A percentile compares a stretch with the other conserved stretches of the same genome.
These are phyloP conservation scores for Didymosphaeria variabile DNA, from an alignment of 2,329 filamentous ascomycete species.

Conservation along the genomic window DNA sequence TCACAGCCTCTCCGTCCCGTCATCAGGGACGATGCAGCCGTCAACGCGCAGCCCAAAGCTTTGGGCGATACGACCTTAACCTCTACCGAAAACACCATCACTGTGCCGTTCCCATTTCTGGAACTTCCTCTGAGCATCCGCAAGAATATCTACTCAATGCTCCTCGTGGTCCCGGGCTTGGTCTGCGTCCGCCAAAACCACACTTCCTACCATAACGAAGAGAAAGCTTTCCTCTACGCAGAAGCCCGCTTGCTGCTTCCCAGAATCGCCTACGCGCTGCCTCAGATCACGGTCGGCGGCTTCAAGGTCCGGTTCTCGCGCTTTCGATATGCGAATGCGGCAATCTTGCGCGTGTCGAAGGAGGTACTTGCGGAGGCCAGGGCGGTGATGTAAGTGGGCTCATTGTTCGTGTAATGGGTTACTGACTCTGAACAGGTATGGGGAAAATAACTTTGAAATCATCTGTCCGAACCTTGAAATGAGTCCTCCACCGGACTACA, in stretches of 20 bases:
- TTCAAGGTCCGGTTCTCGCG: conserved; percentile 28
- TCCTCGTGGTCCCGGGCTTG: conserved; percentile 35
- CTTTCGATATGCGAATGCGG: conserved; percentile 27
- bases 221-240: conserved; percentile 26
- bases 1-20: not conserved
- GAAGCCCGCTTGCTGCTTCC: conserved; percentile 32
- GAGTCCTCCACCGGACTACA: conserved; percentile 31
- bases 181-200: conserved; percentile 40
- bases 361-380: conserved; percentile 53
- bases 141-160: conserved; percentile 30
- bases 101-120: conserved; percentile 29
- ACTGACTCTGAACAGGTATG: conserved; percentile 27
- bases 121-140: conserved; percentile 32
- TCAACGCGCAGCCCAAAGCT: not conserved
- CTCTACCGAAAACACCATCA: not conserved
- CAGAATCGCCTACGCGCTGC: conserved; percentile 33
- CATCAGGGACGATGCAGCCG: conserved; percentile 10
- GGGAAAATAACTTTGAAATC: conserved; percentile 50
- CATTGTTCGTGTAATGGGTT: not conserved
- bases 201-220: conserved; percentile 25
- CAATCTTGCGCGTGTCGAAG: conserved; percentile 48
- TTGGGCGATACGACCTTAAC: conserved; percentile 9
- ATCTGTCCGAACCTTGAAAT: conserved; percentile 31
- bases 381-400: conserved; percentile 42
- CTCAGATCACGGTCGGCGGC: conserved; percentile 26